These are phyloP conservation scores for Colletotrichum australisinense DNA, from an alignment of 2,329 filamentous ascomycete species.

Conservation along the genomic window DNA sequence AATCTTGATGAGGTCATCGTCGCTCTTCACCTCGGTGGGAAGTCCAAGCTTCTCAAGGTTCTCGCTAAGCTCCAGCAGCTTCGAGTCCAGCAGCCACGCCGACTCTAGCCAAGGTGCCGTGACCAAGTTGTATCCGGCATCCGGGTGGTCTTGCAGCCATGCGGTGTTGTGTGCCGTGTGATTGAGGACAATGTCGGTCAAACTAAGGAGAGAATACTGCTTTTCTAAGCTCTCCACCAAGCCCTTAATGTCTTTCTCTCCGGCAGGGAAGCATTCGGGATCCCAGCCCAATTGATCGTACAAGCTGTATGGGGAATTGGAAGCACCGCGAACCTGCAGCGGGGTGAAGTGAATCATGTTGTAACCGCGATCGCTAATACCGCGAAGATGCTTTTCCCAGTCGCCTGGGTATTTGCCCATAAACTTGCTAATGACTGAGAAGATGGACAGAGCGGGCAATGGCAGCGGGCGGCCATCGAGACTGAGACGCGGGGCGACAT, in stretches of 20 bases:
- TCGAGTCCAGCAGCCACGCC: constrained; percentile 70
- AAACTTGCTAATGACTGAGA: constrained; percentile 97
- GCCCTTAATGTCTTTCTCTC: constrained; percentile 82
- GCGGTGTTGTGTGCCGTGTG: constrained; percentile 96
- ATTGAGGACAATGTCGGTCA: constrained; percentile 98
- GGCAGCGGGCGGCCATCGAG: constrained; percentile 82
- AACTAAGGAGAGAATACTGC: constrained; percentile 83
- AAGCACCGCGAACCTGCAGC: constrained; percentile 86
- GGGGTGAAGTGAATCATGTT: constrained; percentile 99
- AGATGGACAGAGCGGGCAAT: constrained; percentile 87
- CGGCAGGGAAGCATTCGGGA: constrained; percentile 81
- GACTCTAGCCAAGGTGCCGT: constrained; percentile 85
- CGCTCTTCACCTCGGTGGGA: constrained; percentile 77
- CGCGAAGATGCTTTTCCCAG: constrained; percentile 89
- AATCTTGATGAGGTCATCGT: constrained; percentile 80
- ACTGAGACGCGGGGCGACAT: constrained; percentile 85
- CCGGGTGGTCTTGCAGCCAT: constrained; percentile 94
- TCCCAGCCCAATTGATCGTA: constrained; percentile 94
- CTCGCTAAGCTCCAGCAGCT: constrained; percentile 79
- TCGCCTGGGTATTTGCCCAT: constrained; percentile 93
- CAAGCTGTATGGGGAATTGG: constrained; percentile 97
- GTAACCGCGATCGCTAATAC: constrained; percentile 92
- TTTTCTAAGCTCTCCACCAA: constrained; percentile 86
- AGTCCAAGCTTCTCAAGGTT: constrained; percentile 78
- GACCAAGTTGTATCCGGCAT: constrained; percentile 92